Evolutionary conservation across 192 early-diverging fungal genomes (phyloP).

Genomic region (Pilobolus umbonatus): DNA sequence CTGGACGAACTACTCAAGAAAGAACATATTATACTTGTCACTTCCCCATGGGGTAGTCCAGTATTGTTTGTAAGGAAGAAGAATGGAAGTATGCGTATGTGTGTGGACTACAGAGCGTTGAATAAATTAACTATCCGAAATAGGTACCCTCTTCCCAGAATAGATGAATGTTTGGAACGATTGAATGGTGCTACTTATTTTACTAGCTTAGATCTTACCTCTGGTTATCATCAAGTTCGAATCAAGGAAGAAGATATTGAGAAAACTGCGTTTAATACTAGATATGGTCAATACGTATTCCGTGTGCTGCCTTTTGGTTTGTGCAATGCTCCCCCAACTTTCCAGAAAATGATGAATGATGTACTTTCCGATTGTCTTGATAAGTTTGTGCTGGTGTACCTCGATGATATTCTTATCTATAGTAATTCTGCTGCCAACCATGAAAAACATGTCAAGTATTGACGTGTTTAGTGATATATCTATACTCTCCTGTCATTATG

Average conservation of each 20-base stretch:
- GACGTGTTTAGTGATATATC: no score
- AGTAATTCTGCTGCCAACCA: no score
- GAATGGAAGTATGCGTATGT: slow-evolving; percentile 39
- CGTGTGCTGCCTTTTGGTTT: no score
- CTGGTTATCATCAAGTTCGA: slow-evolving; percentile 42
- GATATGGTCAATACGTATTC: no score
- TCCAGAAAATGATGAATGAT: no score
- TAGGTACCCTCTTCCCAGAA: slow-evolving; percentile 3
- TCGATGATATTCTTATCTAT: no score
- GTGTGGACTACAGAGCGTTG: slow-evolving; percentile 48
- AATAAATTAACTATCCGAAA: slow-evolving; percentile 44
- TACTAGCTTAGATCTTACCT: slow-evolving; percentile 40
- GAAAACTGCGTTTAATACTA: no score
- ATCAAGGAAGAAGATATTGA: slow-evolving; percentile 27
- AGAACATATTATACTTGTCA: slow-evolving; percentile 28
- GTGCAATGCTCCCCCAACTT: no score
- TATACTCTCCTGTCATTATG: no score
- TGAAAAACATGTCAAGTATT: no score
- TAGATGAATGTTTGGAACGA: neutral
- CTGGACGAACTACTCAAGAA: slow-evolving; percentile 15
- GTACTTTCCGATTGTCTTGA: no score
- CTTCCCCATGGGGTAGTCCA: slow-evolving; percentile 32
- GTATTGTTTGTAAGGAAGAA: slow-evolving; percentile 48
- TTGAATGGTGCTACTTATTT: slow-evolving; percentile 18
- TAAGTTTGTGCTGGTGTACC: no score